These are phyloP conservation scores for Globisporangium cystogenes DNA, from an alignment of 352 stramenopile genomes.

Conservation along the genomic window DNA sequence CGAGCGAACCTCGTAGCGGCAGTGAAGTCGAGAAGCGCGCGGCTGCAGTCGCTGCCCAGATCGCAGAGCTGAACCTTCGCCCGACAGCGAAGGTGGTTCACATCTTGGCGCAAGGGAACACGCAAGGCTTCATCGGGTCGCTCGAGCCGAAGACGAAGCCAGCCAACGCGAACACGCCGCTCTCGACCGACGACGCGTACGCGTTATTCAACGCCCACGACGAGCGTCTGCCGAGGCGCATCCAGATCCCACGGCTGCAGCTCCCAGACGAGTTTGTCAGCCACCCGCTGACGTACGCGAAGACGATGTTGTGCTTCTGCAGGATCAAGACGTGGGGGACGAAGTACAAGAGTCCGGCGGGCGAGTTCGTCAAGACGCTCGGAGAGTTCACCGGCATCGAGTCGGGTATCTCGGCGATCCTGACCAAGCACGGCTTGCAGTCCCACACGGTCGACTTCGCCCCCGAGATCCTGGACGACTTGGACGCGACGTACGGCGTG, in stretches of 20 bases:
- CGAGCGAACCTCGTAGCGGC: background rate
- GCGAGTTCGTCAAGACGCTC: constrained; percentile 71
- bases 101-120: constrained; percentile 56
- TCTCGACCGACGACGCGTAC: constrained; percentile 48
- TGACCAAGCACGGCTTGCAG: constrained; percentile 90
- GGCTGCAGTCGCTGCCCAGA: constrained; percentile 21
- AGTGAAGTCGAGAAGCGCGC: constrained; percentile 24
- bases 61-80: constrained; percentile 25
- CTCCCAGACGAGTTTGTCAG: constrained; percentile 65
- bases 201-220: constrained; percentile 75
- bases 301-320: constrained; percentile 71
- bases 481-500: constrained; percentile 76
- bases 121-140: constrained; percentile 52
- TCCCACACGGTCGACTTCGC: constrained; percentile 64
- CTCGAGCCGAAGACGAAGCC: constrained; percentile 49
- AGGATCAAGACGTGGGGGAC: constrained; percentile 64
- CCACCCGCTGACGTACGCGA: constrained; percentile 48
- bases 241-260: constrained; percentile 65
- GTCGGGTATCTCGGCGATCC: constrained; percentile 87
- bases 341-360: constrained; percentile 53
- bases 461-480: constrained; percentile 48
- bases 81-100: constrained; percentile 67
- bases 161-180: constrained; percentile 20
- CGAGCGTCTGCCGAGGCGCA: constrained; percentile 47
- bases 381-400: constrained; percentile 78